Conservation (phyloP, 169 alveolate genomes). For the Babesia ovis region DNA sequence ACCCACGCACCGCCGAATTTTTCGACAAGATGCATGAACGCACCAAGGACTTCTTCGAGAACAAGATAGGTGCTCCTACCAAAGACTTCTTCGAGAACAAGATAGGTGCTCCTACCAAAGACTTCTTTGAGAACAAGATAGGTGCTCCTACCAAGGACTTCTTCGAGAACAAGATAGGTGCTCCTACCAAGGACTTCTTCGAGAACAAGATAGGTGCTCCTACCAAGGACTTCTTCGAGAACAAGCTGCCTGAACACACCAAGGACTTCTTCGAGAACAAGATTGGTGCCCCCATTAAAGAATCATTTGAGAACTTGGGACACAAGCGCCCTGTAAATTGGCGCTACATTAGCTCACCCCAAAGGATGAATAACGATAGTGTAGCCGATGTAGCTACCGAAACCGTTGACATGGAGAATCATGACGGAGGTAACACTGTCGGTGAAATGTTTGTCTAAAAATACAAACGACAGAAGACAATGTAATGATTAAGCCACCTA, state of each 20-base stretch:
- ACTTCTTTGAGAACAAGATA: slow-evolving; percentile 8
- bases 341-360: not conserved
- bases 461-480: not conserved
- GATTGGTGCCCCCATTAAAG: not conserved
- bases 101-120: not conserved
- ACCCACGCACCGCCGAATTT: not conserved
- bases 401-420: not conserved
- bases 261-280: slow-evolving; percentile 6
- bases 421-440: too few species aligned
- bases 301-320: not conserved
- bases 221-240: slow-evolving; percentile 2
- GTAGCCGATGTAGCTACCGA: not conserved
- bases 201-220: slow-evolving; percentile 10
- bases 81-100: not conserved
- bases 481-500: not conserved
- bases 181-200: slow-evolving; percentile 6
- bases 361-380: not conserved
- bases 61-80: not conserved
- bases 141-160: slow-evolving; percentile 2
- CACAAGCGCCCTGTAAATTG: too few species aligned
- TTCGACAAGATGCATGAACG: too few species aligned
- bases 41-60: not conserved
- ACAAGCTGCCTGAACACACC: not conserved
- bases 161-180: not conserved
- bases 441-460: not conserved